phyloP scores from a whole-genome alignment of 2,329 filamentous ascomycete species.

The Fusarium devonianum region DNA sequence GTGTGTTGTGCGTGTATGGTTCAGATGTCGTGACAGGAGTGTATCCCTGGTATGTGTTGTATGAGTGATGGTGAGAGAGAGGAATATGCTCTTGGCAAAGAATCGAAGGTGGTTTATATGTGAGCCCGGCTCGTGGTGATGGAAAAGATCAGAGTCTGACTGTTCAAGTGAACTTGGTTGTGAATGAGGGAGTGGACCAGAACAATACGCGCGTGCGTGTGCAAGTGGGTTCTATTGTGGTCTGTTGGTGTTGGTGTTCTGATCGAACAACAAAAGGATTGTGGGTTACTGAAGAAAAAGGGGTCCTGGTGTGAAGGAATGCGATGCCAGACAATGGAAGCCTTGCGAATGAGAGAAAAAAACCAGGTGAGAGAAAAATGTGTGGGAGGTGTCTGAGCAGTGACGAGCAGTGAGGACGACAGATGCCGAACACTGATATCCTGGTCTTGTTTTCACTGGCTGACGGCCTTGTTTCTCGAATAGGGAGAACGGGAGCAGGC shows the following conservation, averaged over 20 bases:
- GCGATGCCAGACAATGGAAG: conserved; percentile 22
- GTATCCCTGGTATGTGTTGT: conserved; percentile 7
- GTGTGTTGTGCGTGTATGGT: conserved; percentile 11
- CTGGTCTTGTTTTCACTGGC: background rate
- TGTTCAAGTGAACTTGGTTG: conserved; percentile 29
- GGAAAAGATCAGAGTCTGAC: conserved; percentile 6
- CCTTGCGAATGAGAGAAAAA: conserved; percentile 17
- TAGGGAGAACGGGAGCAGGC: conserved; percentile 26
- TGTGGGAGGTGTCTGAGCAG: conserved; percentile 15
- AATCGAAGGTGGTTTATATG: conserved; percentile 24
- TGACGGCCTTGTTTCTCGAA: conserved; percentile 34
- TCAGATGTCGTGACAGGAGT: conserved; percentile 17
- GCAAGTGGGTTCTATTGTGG: conserved; percentile 19
- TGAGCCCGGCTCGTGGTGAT: conserved; percentile 19
- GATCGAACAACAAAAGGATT: conserved; percentile 29
- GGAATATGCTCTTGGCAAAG: conserved; percentile 16
- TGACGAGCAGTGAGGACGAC: conserved; percentile 20
- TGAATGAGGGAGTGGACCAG: conserved; percentile 22
- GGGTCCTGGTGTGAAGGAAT: conserved; percentile 23
- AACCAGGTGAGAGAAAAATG: conserved; percentile 22
- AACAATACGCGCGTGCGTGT: background rate
- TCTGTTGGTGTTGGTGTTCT: conserved; percentile 21
- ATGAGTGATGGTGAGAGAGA: conserved; percentile 10
- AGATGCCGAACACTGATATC: conserved; percentile 13
- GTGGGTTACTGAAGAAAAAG: conserved; percentile 26